phyloP scores from a whole-genome alignment of 306 rosid genomes.

The Leucaena leucocephala region DNA sequence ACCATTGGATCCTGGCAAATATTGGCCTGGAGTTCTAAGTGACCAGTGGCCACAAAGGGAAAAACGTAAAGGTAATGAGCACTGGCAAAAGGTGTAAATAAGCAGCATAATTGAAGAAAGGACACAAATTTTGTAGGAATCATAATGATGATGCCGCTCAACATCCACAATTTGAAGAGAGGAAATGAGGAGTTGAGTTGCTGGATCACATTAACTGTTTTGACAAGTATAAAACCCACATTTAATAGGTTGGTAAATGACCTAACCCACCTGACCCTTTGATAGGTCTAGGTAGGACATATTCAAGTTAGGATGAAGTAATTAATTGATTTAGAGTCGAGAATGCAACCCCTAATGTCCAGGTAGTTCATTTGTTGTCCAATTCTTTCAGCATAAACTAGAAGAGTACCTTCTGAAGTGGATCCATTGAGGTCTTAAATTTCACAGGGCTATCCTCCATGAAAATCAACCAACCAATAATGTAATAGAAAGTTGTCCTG shows the following conservation, averaged over 20 bases:
- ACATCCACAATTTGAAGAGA: background rate
- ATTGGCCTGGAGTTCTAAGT: background rate
- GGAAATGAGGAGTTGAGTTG: background rate
- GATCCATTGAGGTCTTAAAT: conserved; percentile 97
- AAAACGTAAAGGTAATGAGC: background rate
- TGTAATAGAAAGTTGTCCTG: conserved; percentile 90
- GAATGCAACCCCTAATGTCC: background rate
- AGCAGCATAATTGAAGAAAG: background rate
- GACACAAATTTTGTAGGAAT: background rate
- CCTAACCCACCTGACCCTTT: background rate
- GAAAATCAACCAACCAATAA: conserved; percentile 89
- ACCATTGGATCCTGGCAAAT: background rate
- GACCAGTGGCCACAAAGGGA: background rate
- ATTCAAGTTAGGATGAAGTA: background rate
- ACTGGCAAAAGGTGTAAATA: background rate
- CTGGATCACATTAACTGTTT: background rate
- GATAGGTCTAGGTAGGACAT: background rate
- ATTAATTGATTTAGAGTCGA: background rate
- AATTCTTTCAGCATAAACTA: conserved; percentile 1
- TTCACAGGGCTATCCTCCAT: conserved; percentile 94
- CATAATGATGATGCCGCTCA: background rate
- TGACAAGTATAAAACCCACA: background rate
- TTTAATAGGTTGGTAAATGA: background rate
- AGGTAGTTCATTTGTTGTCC: background rate
- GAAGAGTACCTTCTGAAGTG: conserved; percentile 75